Conservation (phyloP, 1,139 yeast genomes). For the Geotrichum fermentans region DNA sequence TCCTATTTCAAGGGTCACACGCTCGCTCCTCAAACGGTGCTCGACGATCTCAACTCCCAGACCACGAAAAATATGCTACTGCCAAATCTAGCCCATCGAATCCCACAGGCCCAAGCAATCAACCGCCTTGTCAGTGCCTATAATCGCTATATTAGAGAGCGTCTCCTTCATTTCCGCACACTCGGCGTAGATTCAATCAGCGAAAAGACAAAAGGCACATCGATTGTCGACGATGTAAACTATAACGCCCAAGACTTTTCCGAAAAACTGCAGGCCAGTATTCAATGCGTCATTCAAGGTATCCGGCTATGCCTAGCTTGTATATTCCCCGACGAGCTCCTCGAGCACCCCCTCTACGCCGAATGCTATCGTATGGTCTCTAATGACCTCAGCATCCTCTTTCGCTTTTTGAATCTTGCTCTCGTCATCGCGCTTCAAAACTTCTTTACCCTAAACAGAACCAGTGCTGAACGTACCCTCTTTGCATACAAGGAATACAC, state of each 20-base stretch:
- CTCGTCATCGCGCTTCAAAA: constrained; percentile 27
- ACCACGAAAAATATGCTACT: constrained; percentile 14
- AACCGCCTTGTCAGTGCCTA: constrained; percentile 25
- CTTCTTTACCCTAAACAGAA: constrained; percentile 26
- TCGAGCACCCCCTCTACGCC: constrained; percentile 24
- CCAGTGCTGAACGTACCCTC: constrained; percentile 29
- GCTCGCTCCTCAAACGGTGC: constrained; percentile 16
- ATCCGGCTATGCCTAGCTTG: constrained; percentile 28
- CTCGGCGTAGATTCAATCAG: constrained; percentile 27
- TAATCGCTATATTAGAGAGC: constrained; percentile 27
- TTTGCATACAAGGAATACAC: constrained; percentile 30
- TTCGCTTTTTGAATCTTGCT: constrained; percentile 26
- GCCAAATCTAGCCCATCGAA: constrained; percentile 22
- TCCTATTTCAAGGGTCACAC: background rate
- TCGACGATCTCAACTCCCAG: constrained; percentile 8
- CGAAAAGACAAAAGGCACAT: constrained; percentile 24
- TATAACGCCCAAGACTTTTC: constrained; percentile 19
- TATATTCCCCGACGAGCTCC: constrained; percentile 24
- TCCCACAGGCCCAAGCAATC: constrained; percentile 19
- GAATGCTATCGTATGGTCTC: constrained; percentile 27
- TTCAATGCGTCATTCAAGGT: constrained; percentile 27
- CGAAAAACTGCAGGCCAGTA: constrained; percentile 25
- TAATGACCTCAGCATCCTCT: constrained; percentile 28
- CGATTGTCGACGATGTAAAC: constrained; percentile 23
- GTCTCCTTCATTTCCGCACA: constrained; percentile 24